Evolutionary conservation across 148 eudicot species (phyloP).

Genomic region (Persicaria tinctoria): DNA sequence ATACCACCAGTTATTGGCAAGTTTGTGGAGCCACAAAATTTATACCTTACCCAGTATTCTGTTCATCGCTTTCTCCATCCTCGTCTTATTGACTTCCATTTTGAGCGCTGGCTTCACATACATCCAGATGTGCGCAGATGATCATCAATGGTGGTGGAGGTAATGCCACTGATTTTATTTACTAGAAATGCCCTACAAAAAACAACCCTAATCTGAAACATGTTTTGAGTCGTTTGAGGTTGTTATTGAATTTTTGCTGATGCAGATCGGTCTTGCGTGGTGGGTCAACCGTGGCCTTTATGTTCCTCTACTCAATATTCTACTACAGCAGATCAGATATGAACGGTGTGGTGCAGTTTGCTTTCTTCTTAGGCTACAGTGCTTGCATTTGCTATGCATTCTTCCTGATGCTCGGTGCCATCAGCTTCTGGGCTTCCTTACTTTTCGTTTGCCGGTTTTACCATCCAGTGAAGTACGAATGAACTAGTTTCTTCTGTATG

Average conservation of each 20-base stretch:
- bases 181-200: background rate
- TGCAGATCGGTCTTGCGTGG: conserved; percentile 74
- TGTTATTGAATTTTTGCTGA: background rate
- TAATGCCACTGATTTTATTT: conserved; percentile 15
- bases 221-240: background rate
- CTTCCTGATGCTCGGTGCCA: conserved; percentile 70
- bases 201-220: background rate
- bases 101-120: conserved; percentile 34
- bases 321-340: conserved; percentile 56
- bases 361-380: conserved; percentile 59
- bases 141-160: conserved; percentile 69
- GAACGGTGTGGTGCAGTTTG: conserved; percentile 63
- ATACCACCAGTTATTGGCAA: conserved; percentile 60
- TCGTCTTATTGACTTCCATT: conserved; percentile 41
- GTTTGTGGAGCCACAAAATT: conserved; percentile 75
- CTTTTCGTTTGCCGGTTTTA: conserved; percentile 48
- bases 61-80: conserved; percentile 43
- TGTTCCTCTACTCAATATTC: conserved; percentile 50
- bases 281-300: conserved; percentile 60
- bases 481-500: conserved; percentile 7
- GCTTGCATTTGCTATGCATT: conserved; percentile 64
- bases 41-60: conserved; percentile 40
- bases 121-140: conserved; percentile 31
- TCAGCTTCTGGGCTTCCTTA: conserved; percentile 55
- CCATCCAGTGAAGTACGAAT: conserved; percentile 64